Evolutionary conservation across 129 eudicot species (phyloP).

Genomic region (Gnaphalium uliginosum): DNA sequence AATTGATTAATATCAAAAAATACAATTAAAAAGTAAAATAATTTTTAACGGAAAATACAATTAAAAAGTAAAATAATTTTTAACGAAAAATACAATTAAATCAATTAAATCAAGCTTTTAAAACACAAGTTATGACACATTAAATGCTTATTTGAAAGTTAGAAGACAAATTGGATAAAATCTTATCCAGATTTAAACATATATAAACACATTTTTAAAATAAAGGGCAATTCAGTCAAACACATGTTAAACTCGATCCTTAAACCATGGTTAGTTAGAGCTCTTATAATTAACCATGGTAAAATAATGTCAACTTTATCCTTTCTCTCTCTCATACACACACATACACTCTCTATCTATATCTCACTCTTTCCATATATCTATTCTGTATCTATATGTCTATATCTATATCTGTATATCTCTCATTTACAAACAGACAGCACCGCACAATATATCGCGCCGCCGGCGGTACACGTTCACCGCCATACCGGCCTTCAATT

Average conservation of each 20-base stretch:
- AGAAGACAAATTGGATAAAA: no score
- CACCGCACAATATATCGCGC: constrained; percentile 20
- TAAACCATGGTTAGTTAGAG: constrained; percentile 33
- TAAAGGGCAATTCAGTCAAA: constrained; percentile 24
- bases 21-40: no score
- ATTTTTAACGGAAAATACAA: no score
- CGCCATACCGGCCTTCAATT: constrained; percentile 18
- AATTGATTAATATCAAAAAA: no score
- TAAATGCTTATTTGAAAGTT: no score
- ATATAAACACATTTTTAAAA: not conserved
- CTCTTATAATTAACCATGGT: constrained; percentile 35
- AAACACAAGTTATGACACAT: no score
- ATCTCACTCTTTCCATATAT: not conserved
- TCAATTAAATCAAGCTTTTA: no score
- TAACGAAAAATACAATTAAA: no score
- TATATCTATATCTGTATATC: no score
- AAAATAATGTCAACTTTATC: constrained; percentile 36
- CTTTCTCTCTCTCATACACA: constrained; percentile 18
- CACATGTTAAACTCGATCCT: constrained; percentile 27
- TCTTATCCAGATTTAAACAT: not conserved
- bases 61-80: no score
- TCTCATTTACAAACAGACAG: not conserved
- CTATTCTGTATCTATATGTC: not conserved
- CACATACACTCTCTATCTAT: not conserved
- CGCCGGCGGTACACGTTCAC: constrained; percentile 5